These are phyloP conservation scores for Erysimum pusillum DNA, from an alignment of 441 rosid genomes.

Conservation along the genomic window DNA sequence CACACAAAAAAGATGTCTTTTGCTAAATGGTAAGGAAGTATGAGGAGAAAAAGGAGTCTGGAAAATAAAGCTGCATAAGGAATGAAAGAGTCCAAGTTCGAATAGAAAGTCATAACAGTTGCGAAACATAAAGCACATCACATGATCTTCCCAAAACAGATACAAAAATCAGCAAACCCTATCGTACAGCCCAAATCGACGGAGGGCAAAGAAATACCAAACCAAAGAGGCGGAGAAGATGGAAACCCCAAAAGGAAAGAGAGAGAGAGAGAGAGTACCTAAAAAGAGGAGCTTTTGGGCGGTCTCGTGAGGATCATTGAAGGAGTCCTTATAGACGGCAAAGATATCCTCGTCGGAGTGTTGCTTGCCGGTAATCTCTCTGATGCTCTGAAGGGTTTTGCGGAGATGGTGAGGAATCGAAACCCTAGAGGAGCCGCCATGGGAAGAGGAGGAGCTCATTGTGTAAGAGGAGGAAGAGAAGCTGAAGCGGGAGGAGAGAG, in stretches of 20 bases:
- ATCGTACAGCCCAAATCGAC: constrained; percentile 8
- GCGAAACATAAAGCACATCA: constrained; percentile 8
- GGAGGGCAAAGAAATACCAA: background rate
- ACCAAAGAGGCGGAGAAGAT: background rate
- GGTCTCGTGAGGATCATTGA: constrained; percentile 86
- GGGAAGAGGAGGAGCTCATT: constrained; percentile 39
- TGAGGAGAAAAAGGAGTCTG: background rate
- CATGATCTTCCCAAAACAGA: constrained; percentile 12
- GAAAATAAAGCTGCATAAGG: constrained; percentile 1
- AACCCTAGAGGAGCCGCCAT: constrained; percentile 51
- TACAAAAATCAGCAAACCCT: constrained; percentile 21
- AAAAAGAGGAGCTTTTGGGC: constrained; percentile 77
- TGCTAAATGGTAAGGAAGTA: constrained; percentile 7
- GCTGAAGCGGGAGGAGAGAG: too few relatives aligned
- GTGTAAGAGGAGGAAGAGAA: constrained; percentile 1
- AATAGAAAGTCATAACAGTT: background rate
- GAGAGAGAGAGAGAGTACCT: constrained; percentile 50
- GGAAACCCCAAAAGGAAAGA: background rate
- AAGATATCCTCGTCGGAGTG: constrained; percentile 91
- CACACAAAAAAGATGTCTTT: background rate
- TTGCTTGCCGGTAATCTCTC: constrained; percentile 82
- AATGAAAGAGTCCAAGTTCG: background rate
- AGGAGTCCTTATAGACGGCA: constrained; percentile 73
- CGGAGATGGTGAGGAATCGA: constrained; percentile 59
- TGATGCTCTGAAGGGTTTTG: constrained; percentile 61